Percentiles rank a stretch among this genome's conserved stretches.
Conservation (phyloP, 2,329 filamentous ascomycete species). For the Ophiobolus disseminans region DNA sequence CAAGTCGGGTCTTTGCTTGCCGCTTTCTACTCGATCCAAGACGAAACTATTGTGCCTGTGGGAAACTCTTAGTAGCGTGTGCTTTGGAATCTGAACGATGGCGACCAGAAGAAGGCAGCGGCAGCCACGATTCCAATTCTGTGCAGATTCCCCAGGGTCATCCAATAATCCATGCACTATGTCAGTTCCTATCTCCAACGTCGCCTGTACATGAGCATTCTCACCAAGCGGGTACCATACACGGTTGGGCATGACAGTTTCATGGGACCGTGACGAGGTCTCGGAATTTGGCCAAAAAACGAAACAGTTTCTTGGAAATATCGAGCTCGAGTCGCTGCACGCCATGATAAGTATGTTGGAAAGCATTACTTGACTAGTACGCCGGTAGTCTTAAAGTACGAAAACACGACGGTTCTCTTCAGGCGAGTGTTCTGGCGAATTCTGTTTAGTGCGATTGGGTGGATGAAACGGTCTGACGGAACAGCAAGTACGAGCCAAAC, state of each 20-base stretch:
- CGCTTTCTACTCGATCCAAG: conserved; percentile 22
- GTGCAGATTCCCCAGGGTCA: conserved; percentile 26
- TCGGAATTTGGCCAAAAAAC: no score
- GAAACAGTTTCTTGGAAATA: no score
- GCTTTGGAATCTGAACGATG: conserved; percentile 38
- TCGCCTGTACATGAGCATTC: no score
- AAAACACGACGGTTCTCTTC: neutral
- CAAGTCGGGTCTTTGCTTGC: conserved; percentile 20
- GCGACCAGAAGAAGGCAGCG: conserved; percentile 39
- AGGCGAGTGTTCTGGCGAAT: neutral
- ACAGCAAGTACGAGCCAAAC: conserved; percentile 1
- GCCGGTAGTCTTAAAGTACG: neutral
- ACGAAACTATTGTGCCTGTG: conserved; percentile 32
- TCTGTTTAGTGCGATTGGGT: conserved; percentile 1
- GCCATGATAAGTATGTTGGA: neutral
- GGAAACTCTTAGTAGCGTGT: conserved; percentile 27
- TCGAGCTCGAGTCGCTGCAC: neutral
- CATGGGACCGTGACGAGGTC: conserved; percentile 1
- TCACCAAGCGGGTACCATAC: conserved; percentile 32
- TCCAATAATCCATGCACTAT: no score
- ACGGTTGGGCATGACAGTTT: conserved; percentile 23
- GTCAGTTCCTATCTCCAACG: no score
- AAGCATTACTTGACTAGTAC: neutral
- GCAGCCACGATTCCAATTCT: conserved; percentile 38
- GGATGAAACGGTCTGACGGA: neutral